Evolutionary conservation across 2,329 filamentous ascomycete species (phyloP).

Genomic region (Ophiognomonia clavigignenti-juglandacearum): DNA sequence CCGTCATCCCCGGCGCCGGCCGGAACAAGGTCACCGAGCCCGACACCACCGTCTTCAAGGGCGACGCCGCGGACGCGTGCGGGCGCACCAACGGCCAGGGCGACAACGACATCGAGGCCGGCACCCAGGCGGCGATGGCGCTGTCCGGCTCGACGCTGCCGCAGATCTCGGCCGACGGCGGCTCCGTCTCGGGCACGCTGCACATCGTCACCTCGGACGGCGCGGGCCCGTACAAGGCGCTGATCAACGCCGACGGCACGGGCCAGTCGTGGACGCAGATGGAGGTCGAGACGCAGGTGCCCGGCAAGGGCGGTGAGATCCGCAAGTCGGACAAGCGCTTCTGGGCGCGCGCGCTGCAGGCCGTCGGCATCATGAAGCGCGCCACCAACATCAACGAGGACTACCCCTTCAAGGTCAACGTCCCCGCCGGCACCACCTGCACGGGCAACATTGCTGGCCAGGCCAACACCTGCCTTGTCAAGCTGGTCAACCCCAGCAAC

Average conservation of each 20-base stretch:
- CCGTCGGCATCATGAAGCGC: constrained; percentile 16
- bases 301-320: constrained; percentile 31
- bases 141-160: constrained; percentile 33
- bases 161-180: constrained; percentile 29
- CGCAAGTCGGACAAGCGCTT: constrained; percentile 19
- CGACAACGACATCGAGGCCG: constrained; percentile 29
- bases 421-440: constrained; percentile 24
- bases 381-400: constrained; percentile 19
- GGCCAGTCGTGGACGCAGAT: constrained; percentile 29
- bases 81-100: constrained; percentile 32
- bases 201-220: constrained; percentile 38
- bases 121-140: constrained; percentile 27
- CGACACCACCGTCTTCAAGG: constrained; percentile 41
- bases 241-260: constrained; percentile 32
- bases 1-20: constrained; percentile 23
- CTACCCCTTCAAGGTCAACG: constrained; percentile 21
- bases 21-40: constrained; percentile 30
- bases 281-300: constrained; percentile 29
- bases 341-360: constrained; percentile 13
- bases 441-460: constrained; percentile 21
- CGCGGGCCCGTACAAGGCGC: constrained; percentile 32
- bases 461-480: constrained; percentile 24
- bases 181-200: constrained; percentile 29
- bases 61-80: constrained; percentile 31
- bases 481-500: constrained; percentile 23